Evolutionary conservation across 805 yeast genomes (phyloP).

Genomic region (Nakazawaea ambrosiae): DNA sequence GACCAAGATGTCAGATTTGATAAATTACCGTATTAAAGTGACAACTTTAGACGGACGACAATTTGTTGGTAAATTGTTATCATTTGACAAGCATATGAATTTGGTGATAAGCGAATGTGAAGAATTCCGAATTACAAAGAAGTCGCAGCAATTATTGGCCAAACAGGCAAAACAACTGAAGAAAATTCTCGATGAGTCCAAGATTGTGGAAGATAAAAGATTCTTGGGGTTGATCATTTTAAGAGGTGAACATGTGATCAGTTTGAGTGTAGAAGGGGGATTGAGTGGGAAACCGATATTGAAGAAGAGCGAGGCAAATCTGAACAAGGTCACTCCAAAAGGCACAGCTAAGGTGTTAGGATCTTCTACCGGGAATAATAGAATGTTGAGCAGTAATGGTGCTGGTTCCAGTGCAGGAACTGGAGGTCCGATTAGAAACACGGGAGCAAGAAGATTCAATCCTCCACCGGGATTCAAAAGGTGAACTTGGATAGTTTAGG

Average conservation of each 20-base stretch:
- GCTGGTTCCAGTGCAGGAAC: background rate
- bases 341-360: constrained; percentile 23
- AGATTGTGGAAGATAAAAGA: constrained; percentile 59
- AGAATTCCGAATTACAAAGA: constrained; percentile 71
- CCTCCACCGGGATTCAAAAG: constrained; percentile 12
- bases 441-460: constrained; percentile 3
- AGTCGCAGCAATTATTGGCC: constrained; percentile 34
- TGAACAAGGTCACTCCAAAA: constrained; percentile 21
- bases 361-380: background rate
- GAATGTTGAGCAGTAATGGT: constrained; percentile 1
- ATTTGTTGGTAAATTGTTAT: constrained; percentile 71
- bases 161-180: constrained; percentile 19
- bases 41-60: constrained; percentile 72
- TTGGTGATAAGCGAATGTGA: constrained; percentile 78
- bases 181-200: constrained; percentile 24
- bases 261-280: constrained; percentile 55
- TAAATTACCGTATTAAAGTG: constrained; percentile 68
- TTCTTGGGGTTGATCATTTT: constrained; percentile 74
- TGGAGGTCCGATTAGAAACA: background rate
- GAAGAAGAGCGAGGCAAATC: constrained; percentile 10
- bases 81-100: constrained; percentile 88
- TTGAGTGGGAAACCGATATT: constrained; percentile 21
- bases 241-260: constrained; percentile 82
- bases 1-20: constrained; percentile 52
- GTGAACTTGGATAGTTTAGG: background rate